phyloP scores from a whole-genome alignment of 164 flowering plant genomes.

The Buxus sempervirens region DNA sequence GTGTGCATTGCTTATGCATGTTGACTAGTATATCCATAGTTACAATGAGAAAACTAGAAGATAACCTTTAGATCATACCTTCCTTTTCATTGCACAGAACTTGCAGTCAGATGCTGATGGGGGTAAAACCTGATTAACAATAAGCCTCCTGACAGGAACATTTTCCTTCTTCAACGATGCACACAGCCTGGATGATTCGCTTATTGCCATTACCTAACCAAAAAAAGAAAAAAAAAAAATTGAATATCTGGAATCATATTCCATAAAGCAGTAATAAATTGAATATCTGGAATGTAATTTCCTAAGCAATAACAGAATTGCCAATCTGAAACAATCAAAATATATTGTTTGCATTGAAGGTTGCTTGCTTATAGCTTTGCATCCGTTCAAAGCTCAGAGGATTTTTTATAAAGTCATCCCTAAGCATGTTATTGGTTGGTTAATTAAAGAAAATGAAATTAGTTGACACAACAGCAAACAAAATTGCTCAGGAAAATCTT shows the following conservation, averaged over 20 bases:
- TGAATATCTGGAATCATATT: background rate
- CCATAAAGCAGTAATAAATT: background rate
- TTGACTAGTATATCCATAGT: no score
- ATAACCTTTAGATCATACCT: slow-evolving; percentile 41
- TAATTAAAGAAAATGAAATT: no score
- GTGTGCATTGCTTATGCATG: no score
- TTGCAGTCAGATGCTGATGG: slow-evolving; percentile 88
- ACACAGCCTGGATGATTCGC: slow-evolving; percentile 74
- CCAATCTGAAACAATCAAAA: background rate
- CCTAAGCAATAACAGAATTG: background rate
- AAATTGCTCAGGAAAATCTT: background rate
- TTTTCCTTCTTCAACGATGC: slow-evolving; percentile 79
- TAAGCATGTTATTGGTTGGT: background rate
- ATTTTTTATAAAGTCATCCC: no score
- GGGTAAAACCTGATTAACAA: slow-evolving; percentile 87
- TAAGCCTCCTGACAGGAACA: slow-evolving; percentile 75
- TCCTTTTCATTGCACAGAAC: slow-evolving; percentile 84
- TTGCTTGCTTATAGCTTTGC: background rate
- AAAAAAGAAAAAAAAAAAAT: slow-evolving; percentile 1
- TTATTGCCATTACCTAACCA: slow-evolving; percentile 81
- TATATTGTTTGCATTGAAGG: background rate
- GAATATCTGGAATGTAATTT: background rate
- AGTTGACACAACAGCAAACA: background rate
- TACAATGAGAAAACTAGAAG: background rate
- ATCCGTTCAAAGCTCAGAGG: background rate